Conservation (phyloP, 495 filamentous ascomycete genomes). For the Astrocystis sublimbata region DNA sequence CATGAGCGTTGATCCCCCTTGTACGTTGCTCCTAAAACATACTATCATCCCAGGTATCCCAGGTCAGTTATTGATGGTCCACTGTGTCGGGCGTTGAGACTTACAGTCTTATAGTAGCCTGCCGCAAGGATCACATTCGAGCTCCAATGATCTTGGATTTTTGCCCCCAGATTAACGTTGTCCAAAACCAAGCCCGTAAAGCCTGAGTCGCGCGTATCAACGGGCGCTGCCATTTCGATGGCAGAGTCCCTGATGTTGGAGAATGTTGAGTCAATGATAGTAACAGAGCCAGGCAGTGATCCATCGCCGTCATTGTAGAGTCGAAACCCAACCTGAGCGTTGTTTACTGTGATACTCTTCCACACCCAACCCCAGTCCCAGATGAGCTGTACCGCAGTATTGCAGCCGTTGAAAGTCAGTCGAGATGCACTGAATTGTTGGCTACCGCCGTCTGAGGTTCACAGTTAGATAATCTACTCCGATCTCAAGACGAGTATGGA, state of each 20-base stretch:
- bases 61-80: constrained; percentile 1
- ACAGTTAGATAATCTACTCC: constrained; percentile 46
- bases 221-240: constrained; percentile 16
- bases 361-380: constrained; percentile 51
- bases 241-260: constrained; percentile 30
- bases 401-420: constrained; percentile 53
- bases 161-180: constrained; percentile 57
- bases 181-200: constrained; percentile 59
- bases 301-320: constrained; percentile 49
- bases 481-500: not conserved
- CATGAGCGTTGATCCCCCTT: not conserved
- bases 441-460: constrained; percentile 53
- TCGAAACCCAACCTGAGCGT: constrained; percentile 60
- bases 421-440: constrained; percentile 69
- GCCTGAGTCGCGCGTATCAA: constrained; percentile 12
- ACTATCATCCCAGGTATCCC: not conserved
- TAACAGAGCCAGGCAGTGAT: constrained; percentile 60
- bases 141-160: constrained; percentile 21
- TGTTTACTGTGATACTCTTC: constrained; percentile 61
- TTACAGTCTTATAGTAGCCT: constrained; percentile 8
- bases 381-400: constrained; percentile 57
- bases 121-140: constrained; percentile 4
- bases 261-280: constrained; percentile 61
- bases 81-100: not conserved
- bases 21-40: constrained; percentile 7